Evolutionary conservation across 495 filamentous ascomycete genomes (phyloP), one percentile per base, ranked within the genome.

Genomic region (Daldinia bambusicola): DNA sequence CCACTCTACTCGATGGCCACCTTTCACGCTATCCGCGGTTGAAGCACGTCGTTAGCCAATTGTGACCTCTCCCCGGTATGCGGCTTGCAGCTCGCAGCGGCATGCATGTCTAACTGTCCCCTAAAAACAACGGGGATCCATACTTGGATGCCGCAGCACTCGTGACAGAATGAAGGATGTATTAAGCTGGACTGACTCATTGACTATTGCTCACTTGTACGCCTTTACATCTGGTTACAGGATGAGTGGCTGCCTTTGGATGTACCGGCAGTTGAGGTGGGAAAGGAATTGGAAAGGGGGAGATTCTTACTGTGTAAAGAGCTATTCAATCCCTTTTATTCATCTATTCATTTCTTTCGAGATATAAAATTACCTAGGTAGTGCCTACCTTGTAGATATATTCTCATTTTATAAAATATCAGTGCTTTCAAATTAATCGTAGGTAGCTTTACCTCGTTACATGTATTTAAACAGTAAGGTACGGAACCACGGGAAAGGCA

Each of bases 1-100:
- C 52, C 58, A 69, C 61, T 69, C 37, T 58, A 73, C 66, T 69
- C 57, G 70, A 61, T 52, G 53, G 62, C 43, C 53, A 56, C 45
- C 61, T 57, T 69, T 55, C 7, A 73, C 70, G 70, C 66, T 73
- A 69, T 57, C 38, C 61, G 70, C 70, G 70, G 70, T 73, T 65
- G 70, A 73, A 60, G 56, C 62, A 56, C 56, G 8, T 26, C 0
- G 14, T 63, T 36, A 18, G 34, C 70, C 70, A 73, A 73, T 73
- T 63, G 50, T 69, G 57, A 61, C 66, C 41, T 58, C 45, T 22
- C 62, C 45, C 58, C 61, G 30, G 34, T 36, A 36, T 36, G 34
- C 34, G 3, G 60, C 62, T 66, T 73, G 70, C 66, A 73, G 61
- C 66, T 69, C 70, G 70, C 70, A 73, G 70, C 61, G 48, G 45